These are phyloP conservation scores for Lasiosphaeria miniovina DNA, from an alignment of 495 filamentous ascomycete genomes.

Conservation along the genomic window DNA sequence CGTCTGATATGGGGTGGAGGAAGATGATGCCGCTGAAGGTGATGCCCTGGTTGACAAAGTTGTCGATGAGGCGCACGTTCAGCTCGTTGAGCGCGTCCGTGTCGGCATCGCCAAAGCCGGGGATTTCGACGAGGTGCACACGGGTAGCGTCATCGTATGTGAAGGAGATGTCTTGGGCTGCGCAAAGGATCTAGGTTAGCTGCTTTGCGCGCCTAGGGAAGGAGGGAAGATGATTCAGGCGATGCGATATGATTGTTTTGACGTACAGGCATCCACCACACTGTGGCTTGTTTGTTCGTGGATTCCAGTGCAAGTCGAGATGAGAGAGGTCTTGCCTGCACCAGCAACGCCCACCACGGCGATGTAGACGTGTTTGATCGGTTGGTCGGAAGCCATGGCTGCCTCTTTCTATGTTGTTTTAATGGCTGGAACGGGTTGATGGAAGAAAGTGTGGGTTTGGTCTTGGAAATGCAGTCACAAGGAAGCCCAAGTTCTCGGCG, in stretches of 20 bases:
- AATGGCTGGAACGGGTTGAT: not conserved
- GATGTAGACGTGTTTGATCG: slow-evolving; percentile 4
- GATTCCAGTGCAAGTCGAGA: slow-evolving; percentile 2
- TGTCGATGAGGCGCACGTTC: slow-evolving; percentile 12
- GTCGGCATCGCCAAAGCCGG: slow-evolving; percentile 38
- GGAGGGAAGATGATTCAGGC: not conserved
- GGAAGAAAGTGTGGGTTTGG: not conserved
- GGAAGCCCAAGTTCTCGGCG: not conserved
- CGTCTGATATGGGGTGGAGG: slow-evolving; percentile 44
- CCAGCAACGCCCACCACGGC: slow-evolving; percentile 5
- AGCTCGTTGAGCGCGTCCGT: slow-evolving; percentile 34
- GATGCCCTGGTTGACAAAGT: not conserved
- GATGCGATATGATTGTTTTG: not conserved
- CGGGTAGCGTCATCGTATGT: not conserved
- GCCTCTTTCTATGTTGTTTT: not conserved
- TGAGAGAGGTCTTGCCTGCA: slow-evolving; percentile 11
- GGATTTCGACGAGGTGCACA: slow-evolving; percentile 35
- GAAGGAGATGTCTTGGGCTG: not conserved
- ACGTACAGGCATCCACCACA: not conserved
- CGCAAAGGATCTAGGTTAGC: not conserved
- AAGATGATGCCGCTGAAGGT: slow-evolving; percentile 36
- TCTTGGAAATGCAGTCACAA: not conserved
- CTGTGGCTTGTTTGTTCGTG: not conserved
- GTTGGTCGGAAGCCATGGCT: not conserved
- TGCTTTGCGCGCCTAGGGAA: not conserved